Evolutionary conservation across 176 grass and related monocot genomes (phyloP).

Genomic region (Elymus sibiricus): DNA sequence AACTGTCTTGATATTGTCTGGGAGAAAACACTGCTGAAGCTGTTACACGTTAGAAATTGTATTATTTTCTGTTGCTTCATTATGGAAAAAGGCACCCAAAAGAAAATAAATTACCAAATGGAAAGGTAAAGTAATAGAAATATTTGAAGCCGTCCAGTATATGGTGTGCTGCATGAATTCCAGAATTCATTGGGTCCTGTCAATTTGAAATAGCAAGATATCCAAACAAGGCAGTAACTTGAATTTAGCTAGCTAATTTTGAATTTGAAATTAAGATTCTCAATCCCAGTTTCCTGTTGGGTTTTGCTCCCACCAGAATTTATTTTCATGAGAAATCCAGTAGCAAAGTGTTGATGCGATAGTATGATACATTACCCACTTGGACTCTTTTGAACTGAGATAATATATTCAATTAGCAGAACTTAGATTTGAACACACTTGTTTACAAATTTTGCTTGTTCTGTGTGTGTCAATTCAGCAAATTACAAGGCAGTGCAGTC

Average conservation of each 20-base stretch:
- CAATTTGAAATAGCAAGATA: neutral
- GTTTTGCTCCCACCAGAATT: neutral
- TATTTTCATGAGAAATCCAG: neutral
- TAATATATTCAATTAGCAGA: neutral
- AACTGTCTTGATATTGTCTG: neutral
- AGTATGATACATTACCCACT: neutral
- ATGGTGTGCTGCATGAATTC: neutral
- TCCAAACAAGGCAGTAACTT: neutral
- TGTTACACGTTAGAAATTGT: neutral
- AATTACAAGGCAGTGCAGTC: constrained; percentile 91
- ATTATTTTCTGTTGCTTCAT: neutral
- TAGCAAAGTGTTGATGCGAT: neutral
- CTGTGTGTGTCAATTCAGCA: constrained; percentile 54
- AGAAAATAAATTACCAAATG: neutral
- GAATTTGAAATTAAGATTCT: neutral
- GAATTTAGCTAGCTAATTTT: neutral
- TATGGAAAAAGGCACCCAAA: neutral
- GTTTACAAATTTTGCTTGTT: constrained; percentile 25
- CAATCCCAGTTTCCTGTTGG: neutral
- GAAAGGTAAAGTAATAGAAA: neutral
- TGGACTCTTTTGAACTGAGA: neutral
- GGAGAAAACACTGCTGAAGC: neutral
- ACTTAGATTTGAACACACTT: neutral
- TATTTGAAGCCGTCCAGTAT: neutral
- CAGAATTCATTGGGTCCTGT: neutral